Evolutionary conservation across 345 rosid genomes (phyloP).

Genomic region (Eutrema japonicum): DNA sequence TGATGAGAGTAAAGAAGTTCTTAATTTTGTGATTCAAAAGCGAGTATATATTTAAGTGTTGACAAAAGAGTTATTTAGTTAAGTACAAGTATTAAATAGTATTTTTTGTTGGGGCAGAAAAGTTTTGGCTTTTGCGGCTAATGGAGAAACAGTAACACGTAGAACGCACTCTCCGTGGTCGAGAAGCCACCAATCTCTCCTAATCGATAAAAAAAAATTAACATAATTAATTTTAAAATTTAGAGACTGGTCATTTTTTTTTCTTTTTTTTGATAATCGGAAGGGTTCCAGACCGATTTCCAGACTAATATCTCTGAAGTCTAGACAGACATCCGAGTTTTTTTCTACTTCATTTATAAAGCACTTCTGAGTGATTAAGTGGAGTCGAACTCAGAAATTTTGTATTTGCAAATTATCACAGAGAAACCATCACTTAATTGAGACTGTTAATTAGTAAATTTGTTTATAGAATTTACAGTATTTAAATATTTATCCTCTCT

Average conservation of each 20-base stretch:
- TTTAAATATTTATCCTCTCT: too few species aligned
- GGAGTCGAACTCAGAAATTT: too few species aligned
- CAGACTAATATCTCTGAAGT: too few species aligned
- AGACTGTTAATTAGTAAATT: too few species aligned
- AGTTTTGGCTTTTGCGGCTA: conserved; percentile 43
- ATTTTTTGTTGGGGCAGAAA: background rate
- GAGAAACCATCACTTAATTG: too few species aligned
- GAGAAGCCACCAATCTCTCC: conserved; percentile 30
- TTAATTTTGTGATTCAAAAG: background rate
- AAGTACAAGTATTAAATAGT: background rate
- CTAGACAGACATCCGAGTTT: too few species aligned
- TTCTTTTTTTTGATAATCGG: too few species aligned
- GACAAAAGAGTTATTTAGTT: conserved; percentile 5
- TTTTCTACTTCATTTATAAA: too few species aligned
- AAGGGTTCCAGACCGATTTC: too few species aligned
- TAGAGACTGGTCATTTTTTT: background rate
- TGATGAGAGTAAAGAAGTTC: background rate
- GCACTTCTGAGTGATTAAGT: too few species aligned
- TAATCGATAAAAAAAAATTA: background rate
- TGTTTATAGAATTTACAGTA: too few species aligned
- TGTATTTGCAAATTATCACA: too few species aligned
- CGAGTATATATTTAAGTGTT: conserved; percentile 9
- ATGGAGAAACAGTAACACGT: conserved; percentile 44
- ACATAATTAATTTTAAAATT: background rate
- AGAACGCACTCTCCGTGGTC: conserved; percentile 46